Conservation (phyloP, 1,284 basidiomycete genomes). For the Heliocybe sulcata region DNA sequence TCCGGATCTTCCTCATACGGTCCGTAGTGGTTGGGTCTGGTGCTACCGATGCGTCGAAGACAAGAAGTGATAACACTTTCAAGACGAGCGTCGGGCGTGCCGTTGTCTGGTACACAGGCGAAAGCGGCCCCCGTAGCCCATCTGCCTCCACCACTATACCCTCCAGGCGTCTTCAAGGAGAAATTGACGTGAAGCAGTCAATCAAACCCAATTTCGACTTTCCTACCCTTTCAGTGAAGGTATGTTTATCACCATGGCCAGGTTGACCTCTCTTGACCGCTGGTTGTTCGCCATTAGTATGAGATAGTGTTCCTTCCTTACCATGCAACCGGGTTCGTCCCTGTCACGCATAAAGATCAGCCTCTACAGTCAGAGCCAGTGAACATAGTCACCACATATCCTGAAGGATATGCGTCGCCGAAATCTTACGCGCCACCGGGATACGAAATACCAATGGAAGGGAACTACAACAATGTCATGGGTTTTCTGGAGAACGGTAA, state of each 20-base stretch:
- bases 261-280: background rate
- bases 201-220: conserved; percentile 49
- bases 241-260: conserved; percentile 18
- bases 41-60: conserved; percentile 30
- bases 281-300: conserved; percentile 28
- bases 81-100: conserved; percentile 25
- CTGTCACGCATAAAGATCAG: conserved; percentile 15
- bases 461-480: conserved; percentile 44
- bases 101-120: conserved; percentile 42
- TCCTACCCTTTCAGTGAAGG: conserved; percentile 40
- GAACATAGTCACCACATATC: conserved; percentile 32
- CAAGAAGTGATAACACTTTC: conserved; percentile 39
- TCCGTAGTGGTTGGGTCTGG: conserved; percentile 37
- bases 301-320: conserved; percentile 36
- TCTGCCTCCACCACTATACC: background rate
- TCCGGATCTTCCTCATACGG: conserved; percentile 24
- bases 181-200: conserved; percentile 37
- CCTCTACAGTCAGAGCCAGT: conserved; percentile 35
- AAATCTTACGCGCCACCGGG: conserved; percentile 48
- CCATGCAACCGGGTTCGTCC: conserved; percentile 35
- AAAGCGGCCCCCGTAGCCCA: conserved; percentile 18
- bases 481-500: conserved; percentile 19
- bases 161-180: conserved; percentile 36
- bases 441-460: conserved; percentile 33
- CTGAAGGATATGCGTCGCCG: conserved; percentile 28